phyloP scores from a whole-genome alignment of 768 basidiomycete genomes.

The Lentinus tigrinus region DNA sequence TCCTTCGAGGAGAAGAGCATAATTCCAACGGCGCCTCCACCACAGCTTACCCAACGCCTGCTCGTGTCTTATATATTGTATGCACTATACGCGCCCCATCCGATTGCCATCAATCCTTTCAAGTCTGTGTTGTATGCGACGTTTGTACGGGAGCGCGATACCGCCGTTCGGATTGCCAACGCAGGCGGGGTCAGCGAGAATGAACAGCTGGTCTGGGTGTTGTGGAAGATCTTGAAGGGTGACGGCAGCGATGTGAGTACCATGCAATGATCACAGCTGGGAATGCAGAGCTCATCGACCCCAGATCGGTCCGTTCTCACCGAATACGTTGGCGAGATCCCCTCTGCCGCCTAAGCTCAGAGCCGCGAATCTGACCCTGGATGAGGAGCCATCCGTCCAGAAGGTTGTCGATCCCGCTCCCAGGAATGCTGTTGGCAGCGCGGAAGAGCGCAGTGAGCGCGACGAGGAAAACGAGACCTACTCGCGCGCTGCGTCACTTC shows the following conservation, averaged over 20 bases:
- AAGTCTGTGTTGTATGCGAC: conserved; percentile 67
- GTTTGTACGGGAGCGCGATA: conserved; percentile 66
- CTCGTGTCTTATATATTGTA: conserved; percentile 79
- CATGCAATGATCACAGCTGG: background rate
- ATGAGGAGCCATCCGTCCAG: conserved; percentile 44
- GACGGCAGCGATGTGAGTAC: conserved; percentile 74
- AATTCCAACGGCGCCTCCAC: background rate
- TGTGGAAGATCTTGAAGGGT: conserved; percentile 84
- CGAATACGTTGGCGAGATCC: conserved; percentile 70
- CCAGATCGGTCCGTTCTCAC: conserved; percentile 81
- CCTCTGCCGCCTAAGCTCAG: conserved; percentile 73
- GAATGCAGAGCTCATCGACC: background rate
- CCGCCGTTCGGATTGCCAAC: conserved; percentile 51
- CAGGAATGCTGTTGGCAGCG: background rate
- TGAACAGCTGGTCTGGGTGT: conserved; percentile 82
- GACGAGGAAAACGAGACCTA: conserved; percentile 59
- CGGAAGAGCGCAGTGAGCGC: conserved; percentile 35
- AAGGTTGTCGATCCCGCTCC: conserved; percentile 12
- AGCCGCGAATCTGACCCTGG: conserved; percentile 68
- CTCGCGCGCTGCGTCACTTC: conserved; percentile 55
- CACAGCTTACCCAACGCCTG: conserved; percentile 69
- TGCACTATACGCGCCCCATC: conserved; percentile 77
- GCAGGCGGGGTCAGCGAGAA: conserved; percentile 52
- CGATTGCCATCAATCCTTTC: conserved; percentile 80
- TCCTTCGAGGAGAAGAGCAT: background rate